phyloP scores from a whole-genome alignment of 352 stramenopile genomes.

The Phytopythium sindhum region DNA sequence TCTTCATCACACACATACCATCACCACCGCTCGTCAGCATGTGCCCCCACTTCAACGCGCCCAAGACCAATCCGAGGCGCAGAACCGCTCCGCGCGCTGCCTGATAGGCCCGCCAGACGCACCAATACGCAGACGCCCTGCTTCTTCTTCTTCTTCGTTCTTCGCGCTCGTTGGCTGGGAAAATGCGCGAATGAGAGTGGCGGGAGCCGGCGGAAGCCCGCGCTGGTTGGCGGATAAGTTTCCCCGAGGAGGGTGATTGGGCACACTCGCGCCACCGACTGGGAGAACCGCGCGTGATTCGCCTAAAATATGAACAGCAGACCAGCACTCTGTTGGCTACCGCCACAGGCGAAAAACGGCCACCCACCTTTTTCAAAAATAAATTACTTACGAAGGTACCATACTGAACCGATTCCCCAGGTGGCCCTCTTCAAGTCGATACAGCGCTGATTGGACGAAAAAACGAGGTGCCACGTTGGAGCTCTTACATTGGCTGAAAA shows the following conservation, averaged over 20 bases:
- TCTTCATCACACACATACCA: neutral
- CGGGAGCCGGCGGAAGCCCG: conserved; percentile 5
- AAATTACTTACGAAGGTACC: neutral
- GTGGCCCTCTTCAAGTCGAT: neutral
- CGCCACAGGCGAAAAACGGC: neutral
- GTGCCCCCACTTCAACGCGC: conserved; percentile 2
- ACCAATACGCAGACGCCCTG: neutral
- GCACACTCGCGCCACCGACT: conserved; percentile 33
- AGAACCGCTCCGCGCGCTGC: neutral
- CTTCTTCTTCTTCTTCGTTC: neutral
- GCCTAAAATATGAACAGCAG: neutral
- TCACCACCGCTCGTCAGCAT: neutral
- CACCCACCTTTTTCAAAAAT: neutral
- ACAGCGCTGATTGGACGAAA: neutral
- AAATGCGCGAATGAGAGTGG: conserved; percentile 42
- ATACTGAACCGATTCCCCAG: neutral
- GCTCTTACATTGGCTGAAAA: neutral
- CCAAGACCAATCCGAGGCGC: neutral
- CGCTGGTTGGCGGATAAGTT: conserved; percentile 38
- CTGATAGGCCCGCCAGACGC: neutral
- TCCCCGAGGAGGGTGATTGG: conserved; percentile 19
- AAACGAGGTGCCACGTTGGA: neutral
- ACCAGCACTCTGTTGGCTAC: conserved; percentile 1
- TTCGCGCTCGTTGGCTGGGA: conserved; percentile 34
- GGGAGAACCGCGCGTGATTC: conserved; percentile 6